Evolutionary conservation across 2,329 filamentous ascomycete genomes (phyloP).

Genomic region (Verticillium longisporum): DNA sequence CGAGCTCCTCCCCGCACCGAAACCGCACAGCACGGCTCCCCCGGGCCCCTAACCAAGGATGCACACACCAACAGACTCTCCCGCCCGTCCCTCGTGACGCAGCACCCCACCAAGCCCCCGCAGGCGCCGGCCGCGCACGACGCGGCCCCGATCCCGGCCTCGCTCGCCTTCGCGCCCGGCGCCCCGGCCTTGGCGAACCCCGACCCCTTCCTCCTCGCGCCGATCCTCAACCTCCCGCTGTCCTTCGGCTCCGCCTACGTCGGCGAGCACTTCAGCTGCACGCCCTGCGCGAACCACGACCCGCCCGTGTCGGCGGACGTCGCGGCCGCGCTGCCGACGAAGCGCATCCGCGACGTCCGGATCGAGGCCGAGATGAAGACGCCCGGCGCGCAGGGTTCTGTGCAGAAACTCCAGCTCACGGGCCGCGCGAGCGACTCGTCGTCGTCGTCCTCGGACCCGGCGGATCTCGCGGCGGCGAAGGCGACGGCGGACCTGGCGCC

Average conservation of each 20-base stretch:
- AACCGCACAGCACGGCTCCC: not conserved
- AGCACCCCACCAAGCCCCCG: slow-evolving; percentile 54
- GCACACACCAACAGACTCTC: slow-evolving; percentile 57
- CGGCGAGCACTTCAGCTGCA: slow-evolving; percentile 90
- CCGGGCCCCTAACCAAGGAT: slow-evolving; percentile 3
- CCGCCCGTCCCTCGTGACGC: slow-evolving; percentile 67
- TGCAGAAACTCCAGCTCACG: slow-evolving; percentile 59
- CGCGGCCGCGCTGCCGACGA: slow-evolving; percentile 16
- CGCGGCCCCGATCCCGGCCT: slow-evolving; percentile 51
- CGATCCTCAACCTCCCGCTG: slow-evolving; percentile 74
- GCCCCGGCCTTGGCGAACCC: slow-evolving; percentile 37
- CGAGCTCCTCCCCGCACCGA: too few relatives aligned
- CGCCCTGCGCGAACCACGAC: slow-evolving; percentile 94
- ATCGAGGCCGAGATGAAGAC: slow-evolving; percentile 96
- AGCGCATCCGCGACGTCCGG: slow-evolving; percentile 65
- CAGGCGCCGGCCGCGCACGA: slow-evolving; percentile 34
- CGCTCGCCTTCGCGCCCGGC: slow-evolving; percentile 59
- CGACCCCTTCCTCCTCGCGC: slow-evolving; percentile 49
- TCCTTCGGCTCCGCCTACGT: slow-evolving; percentile 94
- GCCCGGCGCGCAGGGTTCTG: slow-evolving; percentile 47
- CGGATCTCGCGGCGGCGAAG: slow-evolving; percentile 2
- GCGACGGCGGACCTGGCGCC: slow-evolving; percentile 43
- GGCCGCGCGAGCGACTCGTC: too few relatives aligned
- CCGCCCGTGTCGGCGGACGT: slow-evolving; percentile 5
- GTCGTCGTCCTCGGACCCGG: too few relatives aligned